phyloP scores from a whole-genome alignment of 225 moss, liverwort and hornwort genomes.

The Physcomitrium patens region DNA sequence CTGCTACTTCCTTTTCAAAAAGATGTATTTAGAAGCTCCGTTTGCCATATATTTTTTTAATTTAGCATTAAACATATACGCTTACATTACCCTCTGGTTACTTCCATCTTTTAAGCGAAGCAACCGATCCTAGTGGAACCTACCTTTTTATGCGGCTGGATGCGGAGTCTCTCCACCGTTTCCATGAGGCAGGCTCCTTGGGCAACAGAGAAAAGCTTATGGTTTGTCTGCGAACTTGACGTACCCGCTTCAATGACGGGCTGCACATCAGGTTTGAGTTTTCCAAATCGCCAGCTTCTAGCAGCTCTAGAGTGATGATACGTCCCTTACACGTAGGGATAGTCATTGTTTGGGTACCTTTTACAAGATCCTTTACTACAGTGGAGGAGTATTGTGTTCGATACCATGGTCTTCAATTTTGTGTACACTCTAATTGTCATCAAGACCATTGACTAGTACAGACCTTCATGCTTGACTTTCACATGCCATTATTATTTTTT shows the following conservation, averaged over 20 bases:
- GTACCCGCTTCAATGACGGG: not conserved
- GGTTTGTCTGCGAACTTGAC: not conserved
- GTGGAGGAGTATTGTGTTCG: not conserved
- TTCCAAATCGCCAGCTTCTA: slow-evolving; percentile 23
- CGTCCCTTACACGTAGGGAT: slow-evolving; percentile 4
- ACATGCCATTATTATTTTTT: too few relatives aligned
- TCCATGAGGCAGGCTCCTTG: slow-evolving; percentile 10
- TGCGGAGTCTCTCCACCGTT: not conserved
- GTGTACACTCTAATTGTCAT: slow-evolving; percentile 15
- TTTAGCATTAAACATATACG: not conserved
- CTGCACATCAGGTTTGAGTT: slow-evolving; percentile 32
- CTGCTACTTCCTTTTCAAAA: not conserved
- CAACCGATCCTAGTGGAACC: slow-evolving; percentile 3
- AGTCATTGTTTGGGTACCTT: slow-evolving; percentile 36
- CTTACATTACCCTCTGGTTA: slow-evolving; percentile 21
- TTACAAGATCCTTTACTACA: not conserved
- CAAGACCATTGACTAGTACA: slow-evolving; percentile 4
- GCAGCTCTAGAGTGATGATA: slow-evolving; percentile 35
- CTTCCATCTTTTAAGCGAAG: slow-evolving; percentile 35
- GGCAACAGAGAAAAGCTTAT: slow-evolving; percentile 16
- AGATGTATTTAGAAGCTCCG: too few relatives aligned
- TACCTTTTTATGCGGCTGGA: slow-evolving; percentile 12
- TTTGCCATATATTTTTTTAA: too few relatives aligned
- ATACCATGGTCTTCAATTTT: slow-evolving; percentile 6
- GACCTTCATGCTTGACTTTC: too few relatives aligned